These are phyloP conservation scores for Pseudomonodictys pantanalensis DNA, from an alignment of 495 filamentous ascomycete species.

Conservation along the genomic window DNA sequence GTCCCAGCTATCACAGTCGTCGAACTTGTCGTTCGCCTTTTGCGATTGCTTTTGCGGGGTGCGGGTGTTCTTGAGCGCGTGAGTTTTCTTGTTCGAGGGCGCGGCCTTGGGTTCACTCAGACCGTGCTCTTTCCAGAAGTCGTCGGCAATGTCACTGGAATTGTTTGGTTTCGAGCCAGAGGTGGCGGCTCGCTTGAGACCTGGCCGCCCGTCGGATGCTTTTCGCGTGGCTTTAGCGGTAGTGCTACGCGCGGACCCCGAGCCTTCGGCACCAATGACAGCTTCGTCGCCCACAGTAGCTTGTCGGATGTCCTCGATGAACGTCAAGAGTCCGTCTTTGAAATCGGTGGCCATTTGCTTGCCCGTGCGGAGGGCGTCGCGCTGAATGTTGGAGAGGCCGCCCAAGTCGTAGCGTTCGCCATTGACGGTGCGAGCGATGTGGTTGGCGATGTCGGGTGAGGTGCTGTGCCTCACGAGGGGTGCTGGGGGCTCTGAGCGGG, in stretches of 20 bases:
- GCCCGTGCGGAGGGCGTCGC: conserved; percentile 61
- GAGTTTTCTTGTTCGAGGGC: conserved; percentile 26
- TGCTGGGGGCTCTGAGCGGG: conserved; percentile 2
- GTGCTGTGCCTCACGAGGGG: conserved; percentile 32
- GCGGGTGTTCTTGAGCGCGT: conserved; percentile 24
- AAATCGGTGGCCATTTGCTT: conserved; percentile 91
- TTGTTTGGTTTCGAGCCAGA: conserved; percentile 7
- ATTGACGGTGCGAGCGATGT: conserved; percentile 31
- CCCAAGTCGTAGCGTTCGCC: conserved; percentile 35
- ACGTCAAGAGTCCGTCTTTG: conserved; percentile 89
- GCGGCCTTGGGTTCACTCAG: conserved; percentile 29
- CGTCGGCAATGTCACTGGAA: conserved; percentile 29
- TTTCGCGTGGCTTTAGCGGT: conserved; percentile 42
- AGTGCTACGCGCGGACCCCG: conserved; percentile 13
- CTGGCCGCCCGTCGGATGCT: conserved; percentile 46
- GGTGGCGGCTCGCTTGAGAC: conserved; percentile 13
- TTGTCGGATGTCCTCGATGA: conserved; percentile 91
- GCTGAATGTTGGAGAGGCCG: conserved; percentile 36
- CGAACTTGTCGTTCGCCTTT: conserved; percentile 21
- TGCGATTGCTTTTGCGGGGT: conserved; percentile 28
- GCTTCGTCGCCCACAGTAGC: conserved; percentile 93
- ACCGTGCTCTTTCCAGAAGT: conserved; percentile 42
- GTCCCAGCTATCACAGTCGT: conserved; percentile 41
- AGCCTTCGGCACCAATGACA: conserved; percentile 53
- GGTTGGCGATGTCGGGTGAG: conserved; percentile 32